phyloP scores from a whole-genome alignment of 2,329 filamentous ascomycete species.

The Xylariaceae sp. region DNA sequence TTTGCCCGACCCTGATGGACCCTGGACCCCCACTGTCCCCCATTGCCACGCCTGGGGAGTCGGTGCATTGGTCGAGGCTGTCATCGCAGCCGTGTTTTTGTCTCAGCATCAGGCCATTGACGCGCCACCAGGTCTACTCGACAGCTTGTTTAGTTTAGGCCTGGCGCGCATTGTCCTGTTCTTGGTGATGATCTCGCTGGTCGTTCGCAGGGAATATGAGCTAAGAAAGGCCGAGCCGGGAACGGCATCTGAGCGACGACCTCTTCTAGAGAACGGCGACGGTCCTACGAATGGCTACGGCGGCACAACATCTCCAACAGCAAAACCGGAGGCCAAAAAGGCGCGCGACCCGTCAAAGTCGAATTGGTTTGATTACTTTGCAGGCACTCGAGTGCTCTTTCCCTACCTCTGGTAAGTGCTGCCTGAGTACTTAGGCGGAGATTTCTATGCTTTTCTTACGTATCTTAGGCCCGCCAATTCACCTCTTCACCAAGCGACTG shows the following conservation, averaged over 20 bases:
- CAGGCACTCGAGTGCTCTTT: conserved; percentile 53
- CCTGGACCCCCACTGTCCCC: conserved; percentile 48
- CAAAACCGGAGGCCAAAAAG: conserved; percentile 20
- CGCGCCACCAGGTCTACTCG: conserved; percentile 40
- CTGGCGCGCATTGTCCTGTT: conserved; percentile 44
- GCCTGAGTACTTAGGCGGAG: neutral
- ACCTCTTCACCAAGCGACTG: conserved; percentile 48
- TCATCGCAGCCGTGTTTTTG: conserved; percentile 46
- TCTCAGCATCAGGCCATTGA: conserved; percentile 41
- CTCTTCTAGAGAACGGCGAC: conserved; percentile 50
- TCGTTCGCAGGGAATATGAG: conserved; percentile 44
- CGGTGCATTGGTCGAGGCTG: conserved; percentile 44
- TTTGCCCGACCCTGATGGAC: conserved; percentile 52
- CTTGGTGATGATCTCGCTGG: conserved; percentile 44
- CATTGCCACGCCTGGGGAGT: conserved; percentile 49
- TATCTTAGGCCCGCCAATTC: conserved; percentile 50
- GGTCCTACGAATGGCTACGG: conserved; percentile 41
- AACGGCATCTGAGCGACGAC: conserved; percentile 45
- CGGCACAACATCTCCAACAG: conserved; percentile 11
- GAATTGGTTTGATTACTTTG: conserved; percentile 55
- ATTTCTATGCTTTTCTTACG: conserved; percentile 25
- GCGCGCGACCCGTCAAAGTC: conserved; percentile 31
- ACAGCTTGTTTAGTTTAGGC: conserved; percentile 42
- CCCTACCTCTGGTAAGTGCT: conserved; percentile 51
- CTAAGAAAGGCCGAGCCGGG: conserved; percentile 42